phyloP scores from a whole-genome alignment of 106 monocot species.

The Dioscorea dumetorum region DNA sequence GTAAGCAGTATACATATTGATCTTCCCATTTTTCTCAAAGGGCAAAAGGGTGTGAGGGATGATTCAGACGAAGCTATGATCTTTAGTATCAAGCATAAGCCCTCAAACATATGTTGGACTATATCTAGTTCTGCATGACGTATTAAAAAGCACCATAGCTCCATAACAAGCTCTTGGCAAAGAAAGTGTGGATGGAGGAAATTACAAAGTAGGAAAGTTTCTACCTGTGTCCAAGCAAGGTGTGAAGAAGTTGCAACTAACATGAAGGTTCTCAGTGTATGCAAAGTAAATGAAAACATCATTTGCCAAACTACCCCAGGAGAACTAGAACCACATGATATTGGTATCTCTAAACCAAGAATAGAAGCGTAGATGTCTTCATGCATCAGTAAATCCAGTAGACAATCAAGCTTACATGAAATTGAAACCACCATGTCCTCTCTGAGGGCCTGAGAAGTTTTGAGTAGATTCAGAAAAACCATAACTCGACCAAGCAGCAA shows the following conservation, averaged over 20 bases:
- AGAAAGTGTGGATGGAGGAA: slow-evolving; percentile 81
- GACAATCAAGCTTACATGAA: slow-evolving; percentile 50
- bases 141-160: slow-evolving; percentile 70
- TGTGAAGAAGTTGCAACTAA: slow-evolving; percentile 47
- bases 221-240: slow-evolving; percentile 45
- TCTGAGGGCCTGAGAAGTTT: slow-evolving; percentile 41
- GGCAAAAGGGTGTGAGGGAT: slow-evolving; percentile 31
- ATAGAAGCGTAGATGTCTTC: slow-evolving; percentile 51
- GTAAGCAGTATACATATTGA: slow-evolving; percentile 46
- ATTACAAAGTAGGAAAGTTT: slow-evolving; percentile 56
- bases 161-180: slow-evolving; percentile 56
- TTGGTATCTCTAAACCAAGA: slow-evolving; percentile 57
- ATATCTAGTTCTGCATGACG: slow-evolving; percentile 56
- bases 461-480: slow-evolving; percentile 69
- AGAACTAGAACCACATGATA: slow-evolving; percentile 25
- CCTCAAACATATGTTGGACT: slow-evolving; percentile 34
- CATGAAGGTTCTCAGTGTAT: slow-evolving; percentile 67
- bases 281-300: slow-evolving; percentile 43
- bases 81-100: slow-evolving; percentile 38
- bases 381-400: slow-evolving; percentile 41
- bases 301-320: slow-evolving; percentile 48
- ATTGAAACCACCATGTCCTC: slow-evolving; percentile 59
- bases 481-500: slow-evolving; percentile 44
- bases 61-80: slow-evolving; percentile 39
- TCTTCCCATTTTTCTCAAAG: slow-evolving; percentile 59